A percentile compares a stretch with the other conserved stretches of the same genome.
Conservation (phyloP, 306 rosid genomes). For the Betula pendula region DNA sequence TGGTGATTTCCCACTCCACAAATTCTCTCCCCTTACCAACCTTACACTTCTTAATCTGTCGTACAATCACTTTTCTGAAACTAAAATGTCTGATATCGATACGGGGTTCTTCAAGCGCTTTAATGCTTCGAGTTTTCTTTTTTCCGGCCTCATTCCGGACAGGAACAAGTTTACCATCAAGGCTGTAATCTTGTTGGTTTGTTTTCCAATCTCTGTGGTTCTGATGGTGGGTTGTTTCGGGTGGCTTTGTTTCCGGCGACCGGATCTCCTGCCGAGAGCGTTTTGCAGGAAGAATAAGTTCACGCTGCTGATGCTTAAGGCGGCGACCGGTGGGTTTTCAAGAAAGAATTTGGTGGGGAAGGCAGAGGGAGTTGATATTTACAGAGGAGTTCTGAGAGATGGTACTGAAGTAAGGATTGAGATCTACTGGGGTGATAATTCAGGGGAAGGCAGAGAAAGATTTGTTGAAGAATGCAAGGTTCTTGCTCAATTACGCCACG, state of each 20-base stretch:
- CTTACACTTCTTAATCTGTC: slow-evolving; percentile 62
- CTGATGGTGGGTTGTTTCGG: slow-evolving; percentile 45
- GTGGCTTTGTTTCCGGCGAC: slow-evolving; percentile 63
- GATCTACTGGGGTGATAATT: slow-evolving; percentile 46
- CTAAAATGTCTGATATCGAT: slow-evolving; percentile 44
- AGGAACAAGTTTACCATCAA: slow-evolving; percentile 41
- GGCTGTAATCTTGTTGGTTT: slow-evolving; percentile 43
- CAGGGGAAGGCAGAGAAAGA: slow-evolving; percentile 31
- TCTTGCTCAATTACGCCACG: slow-evolving; percentile 48
- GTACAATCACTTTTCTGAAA: slow-evolving; percentile 56
- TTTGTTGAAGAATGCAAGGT: slow-evolving; percentile 55
- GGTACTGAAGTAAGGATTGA: slow-evolving; percentile 61
- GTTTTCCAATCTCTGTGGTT: slow-evolving; percentile 58
- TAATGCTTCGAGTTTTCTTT: slow-evolving; percentile 54
- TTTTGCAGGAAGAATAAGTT: slow-evolving; percentile 38
- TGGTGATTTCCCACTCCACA: slow-evolving; percentile 56
- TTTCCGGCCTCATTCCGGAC: slow-evolving; percentile 55
- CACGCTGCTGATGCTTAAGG: slow-evolving; percentile 53
- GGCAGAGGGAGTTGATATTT: slow-evolving; percentile 57
- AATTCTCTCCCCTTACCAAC: slow-evolving; percentile 47
- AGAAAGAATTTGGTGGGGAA: slow-evolving; percentile 45
- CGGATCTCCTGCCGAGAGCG: slow-evolving; percentile 57
- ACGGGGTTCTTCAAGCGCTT: slow-evolving; percentile 48
- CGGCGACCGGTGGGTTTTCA: slow-evolving; percentile 57
- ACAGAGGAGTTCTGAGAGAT: slow-evolving; percentile 57